These are phyloP conservation scores for Ceratobasidium sp. DNA, from an alignment of 1,284 basidiomycete species.

Conservation along the genomic window DNA sequence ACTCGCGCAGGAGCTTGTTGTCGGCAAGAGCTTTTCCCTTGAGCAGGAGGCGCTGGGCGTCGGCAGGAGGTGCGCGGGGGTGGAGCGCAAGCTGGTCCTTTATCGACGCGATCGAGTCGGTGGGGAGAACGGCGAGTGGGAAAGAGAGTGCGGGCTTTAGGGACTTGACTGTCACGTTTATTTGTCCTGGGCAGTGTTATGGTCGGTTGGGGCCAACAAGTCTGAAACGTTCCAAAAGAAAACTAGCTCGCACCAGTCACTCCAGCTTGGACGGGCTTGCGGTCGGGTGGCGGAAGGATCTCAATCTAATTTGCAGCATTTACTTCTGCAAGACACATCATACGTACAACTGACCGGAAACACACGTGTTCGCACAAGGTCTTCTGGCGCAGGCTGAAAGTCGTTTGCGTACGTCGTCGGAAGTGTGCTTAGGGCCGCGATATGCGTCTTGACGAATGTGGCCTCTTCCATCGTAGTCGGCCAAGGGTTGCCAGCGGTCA, in stretches of 20 bases:
- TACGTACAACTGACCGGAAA: conserved; percentile 62
- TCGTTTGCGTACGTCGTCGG: conserved; percentile 75
- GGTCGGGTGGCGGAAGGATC: conserved; percentile 64
- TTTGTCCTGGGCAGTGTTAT: conserved; percentile 53
- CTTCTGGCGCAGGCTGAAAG: conserved; percentile 75
- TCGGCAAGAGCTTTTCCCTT: conserved; percentile 93
- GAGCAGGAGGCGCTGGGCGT: conserved; percentile 81
- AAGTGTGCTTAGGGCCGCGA: conserved; percentile 71
- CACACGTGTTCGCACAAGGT: conserved; percentile 75
- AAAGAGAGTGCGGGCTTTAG: conserved; percentile 83
- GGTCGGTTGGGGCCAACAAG: conserved; percentile 17
- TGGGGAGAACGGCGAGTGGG: conserved; percentile 70
- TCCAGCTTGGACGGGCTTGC: conserved; percentile 31
- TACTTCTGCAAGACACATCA: neutral
- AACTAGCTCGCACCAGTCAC: conserved; percentile 27
- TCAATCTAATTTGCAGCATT: conserved; percentile 55
- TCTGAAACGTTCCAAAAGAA: conserved; percentile 25
- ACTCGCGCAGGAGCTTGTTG: conserved; percentile 85
- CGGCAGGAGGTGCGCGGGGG: conserved; percentile 70
- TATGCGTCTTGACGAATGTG: conserved; percentile 74
- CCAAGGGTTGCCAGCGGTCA: conserved; percentile 27
- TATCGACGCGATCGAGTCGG: conserved; percentile 80
- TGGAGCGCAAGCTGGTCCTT: conserved; percentile 72
- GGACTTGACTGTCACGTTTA: conserved; percentile 84
- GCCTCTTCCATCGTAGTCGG: conserved; percentile 57